Base-by-base conservation (phyloP, 169 alveolate genomes). In the Babesia divergens region DNA sequence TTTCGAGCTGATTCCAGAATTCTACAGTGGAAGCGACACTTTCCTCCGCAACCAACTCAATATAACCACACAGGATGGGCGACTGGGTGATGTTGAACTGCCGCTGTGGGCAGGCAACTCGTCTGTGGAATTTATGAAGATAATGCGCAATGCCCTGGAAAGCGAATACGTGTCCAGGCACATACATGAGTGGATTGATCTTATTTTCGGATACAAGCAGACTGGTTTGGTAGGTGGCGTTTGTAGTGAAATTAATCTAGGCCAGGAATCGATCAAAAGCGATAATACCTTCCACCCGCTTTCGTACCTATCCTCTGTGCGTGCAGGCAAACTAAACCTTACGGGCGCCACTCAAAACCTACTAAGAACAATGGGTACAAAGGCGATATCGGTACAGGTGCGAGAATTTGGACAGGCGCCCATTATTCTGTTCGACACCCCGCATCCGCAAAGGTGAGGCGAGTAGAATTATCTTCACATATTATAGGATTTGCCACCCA, bases 101-200 rank as follows among this genome's bases (percentile, higher is more conserved):
- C 98, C 98, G 0, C 77, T 68, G 24, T 94, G 98, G 97, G 91
- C 91, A 31, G 71, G 59, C 7, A 85, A 88, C 50, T 80, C 62
- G 6, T 66, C 97, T 11, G 54, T 82, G 37, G 59, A 66, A 51
- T 91, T 94, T 64, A 70, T 92, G 67, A 66, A 40, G 20, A 37
- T 59, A n/a, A 72, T 91, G 91, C 79, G 98, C 65, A 85, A 87
- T 56, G 98, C 99, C 6, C 89, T 97, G 20, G 99, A 98, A 86
- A 89, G 98, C 68, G 95, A 94, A 56, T 86, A 89, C 76, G 98
- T 95, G n/a, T 92, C 97, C 52, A 70, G 90, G 24, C 76, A 91
- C 54, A 49, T 98, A 34, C 92, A 95, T 84, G 91, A 91, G 53
- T 98, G 99, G 99, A 94, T 97, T 32, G 99, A 98, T 74, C 86